A percentile compares a stretch with the other conserved stretches of the same genome.
Conservation (phyloP, 2,329 filamentous ascomycete genomes). For the Nigrospora sphaerica region DNA sequence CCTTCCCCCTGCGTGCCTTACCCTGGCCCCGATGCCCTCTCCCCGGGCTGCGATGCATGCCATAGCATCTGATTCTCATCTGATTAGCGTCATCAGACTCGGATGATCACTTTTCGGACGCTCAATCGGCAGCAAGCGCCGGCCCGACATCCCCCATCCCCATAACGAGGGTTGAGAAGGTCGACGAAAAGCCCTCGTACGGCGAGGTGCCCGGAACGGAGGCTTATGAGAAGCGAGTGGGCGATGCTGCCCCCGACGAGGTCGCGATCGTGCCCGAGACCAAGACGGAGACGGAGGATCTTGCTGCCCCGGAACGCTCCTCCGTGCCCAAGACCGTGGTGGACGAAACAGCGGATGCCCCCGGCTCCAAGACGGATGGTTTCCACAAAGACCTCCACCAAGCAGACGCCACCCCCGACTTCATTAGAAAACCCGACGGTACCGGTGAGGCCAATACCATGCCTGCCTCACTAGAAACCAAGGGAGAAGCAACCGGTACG, state of each 20-base stretch:
- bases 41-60: background rate
- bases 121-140: constrained; percentile 41
- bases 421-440: constrained; percentile 35
- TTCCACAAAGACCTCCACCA: constrained; percentile 37
- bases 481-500: constrained; percentile 25
- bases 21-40: background rate
- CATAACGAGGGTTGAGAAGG: constrained; percentile 51
- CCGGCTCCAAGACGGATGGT: constrained; percentile 34
- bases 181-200: constrained; percentile 50
- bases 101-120: constrained; percentile 65
- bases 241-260: constrained; percentile 54
- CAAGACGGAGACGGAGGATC: constrained; percentile 15
- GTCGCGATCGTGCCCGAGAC: constrained; percentile 40
- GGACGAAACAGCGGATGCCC: constrained; percentile 41
- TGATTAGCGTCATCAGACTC: constrained; percentile 50
- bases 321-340: constrained; percentile 45
- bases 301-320: constrained; percentile 25
- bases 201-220: constrained; percentile 57
- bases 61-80: too few relatives aligned
- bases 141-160: constrained; percentile 44
- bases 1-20: background rate
- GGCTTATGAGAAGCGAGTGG: constrained; percentile 46
- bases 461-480: constrained; percentile 18
- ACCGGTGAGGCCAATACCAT: constrained; percentile 20
- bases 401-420: constrained; percentile 47